Conservation (phyloP, 371 early-diverging fungal species). For the Syncephalis plumigaleata region DNA sequence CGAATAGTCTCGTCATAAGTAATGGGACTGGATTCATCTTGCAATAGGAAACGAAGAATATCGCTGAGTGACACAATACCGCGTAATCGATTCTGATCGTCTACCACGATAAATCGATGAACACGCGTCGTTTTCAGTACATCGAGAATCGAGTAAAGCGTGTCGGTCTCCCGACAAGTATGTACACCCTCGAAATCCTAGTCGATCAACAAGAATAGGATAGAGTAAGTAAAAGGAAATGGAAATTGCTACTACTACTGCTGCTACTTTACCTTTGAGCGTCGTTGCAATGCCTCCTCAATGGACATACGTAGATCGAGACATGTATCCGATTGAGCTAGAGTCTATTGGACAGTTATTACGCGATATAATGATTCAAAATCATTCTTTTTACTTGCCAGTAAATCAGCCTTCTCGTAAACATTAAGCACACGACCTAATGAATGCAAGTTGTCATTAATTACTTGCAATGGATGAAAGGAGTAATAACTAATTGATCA, state of each 20-base stretch:
- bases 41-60: conserved; percentile 43
- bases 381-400: conserved; percentile 32
- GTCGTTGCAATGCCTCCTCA: conserved; percentile 56
- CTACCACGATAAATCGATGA: conserved; percentile 81
- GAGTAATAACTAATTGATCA: too few relatives aligned
- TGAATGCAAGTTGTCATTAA: not conserved
- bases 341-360: conserved; percentile 17
- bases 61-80: conserved; percentile 85
- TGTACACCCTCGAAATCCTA: conserved; percentile 86
- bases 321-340: conserved; percentile 43
- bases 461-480: too few relatives aligned
- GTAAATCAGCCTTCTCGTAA: conserved; percentile 86
- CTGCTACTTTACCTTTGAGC: conserved; percentile 59
- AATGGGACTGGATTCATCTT: too few relatives aligned
- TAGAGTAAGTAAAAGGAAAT: too few relatives aligned
- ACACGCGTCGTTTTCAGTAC: conserved; percentile 68
- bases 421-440: conserved; percentile 71
- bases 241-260: too few relatives aligned
- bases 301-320: conserved; percentile 70
- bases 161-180: conserved; percentile 73
- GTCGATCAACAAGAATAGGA: too few relatives aligned
- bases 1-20: too few relatives aligned
- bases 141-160: conserved; percentile 68
- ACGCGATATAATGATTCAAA: not conserved
- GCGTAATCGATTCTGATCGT: conserved; percentile 51